Percentiles rank a stretch among this genome's conserved stretches.
Evolutionary conservation across 768 basidiomycete genomes (phyloP).

Genomic region (Pisolithus tinctorius): DNA sequence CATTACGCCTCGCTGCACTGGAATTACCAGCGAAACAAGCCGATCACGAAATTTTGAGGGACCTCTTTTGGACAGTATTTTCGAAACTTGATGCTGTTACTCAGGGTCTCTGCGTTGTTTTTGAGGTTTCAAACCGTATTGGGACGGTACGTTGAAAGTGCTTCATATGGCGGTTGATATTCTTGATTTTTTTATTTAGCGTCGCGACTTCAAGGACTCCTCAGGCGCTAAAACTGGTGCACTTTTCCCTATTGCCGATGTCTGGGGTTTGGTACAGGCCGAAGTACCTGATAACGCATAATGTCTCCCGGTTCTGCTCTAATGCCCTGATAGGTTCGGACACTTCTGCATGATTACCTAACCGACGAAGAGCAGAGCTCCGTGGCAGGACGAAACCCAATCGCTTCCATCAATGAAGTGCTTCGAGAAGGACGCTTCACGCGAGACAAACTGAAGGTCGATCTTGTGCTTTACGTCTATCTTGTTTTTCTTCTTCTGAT

Average conservation of each 20-base stretch:
- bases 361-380: slow-evolving; percentile 85
- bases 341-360: slow-evolving; percentile 80
- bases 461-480: background rate
- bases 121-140: slow-evolving; percentile 86
- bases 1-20: slow-evolving; percentile 61
- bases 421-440: slow-evolving; percentile 75
- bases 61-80: slow-evolving; percentile 96
- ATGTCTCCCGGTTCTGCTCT: background rate
- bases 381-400: slow-evolving; percentile 75
- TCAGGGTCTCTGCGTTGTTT: slow-evolving; percentile 84
- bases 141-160: slow-evolving; percentile 61
- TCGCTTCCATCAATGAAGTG: slow-evolving; percentile 90
- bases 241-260: slow-evolving; percentile 77
- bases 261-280: slow-evolving; percentile 83
- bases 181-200: slow-evolving; percentile 34
- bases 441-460: slow-evolving; percentile 76
- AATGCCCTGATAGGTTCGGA: slow-evolving; percentile 56
- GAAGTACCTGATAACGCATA: slow-evolving; percentile 49
- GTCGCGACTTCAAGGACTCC: slow-evolving; percentile 87
- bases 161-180: background rate
- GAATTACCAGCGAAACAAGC: slow-evolving; percentile 65
- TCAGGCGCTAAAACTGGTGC: slow-evolving; percentile 70
- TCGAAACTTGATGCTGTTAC: slow-evolving; percentile 92
- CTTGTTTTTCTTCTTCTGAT: background rate
- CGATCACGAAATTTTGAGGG: slow-evolving; percentile 81